Evolutionary conservation across 345 rosid genomes (phyloP).

Genomic region (Crucihimalaya himalaica): DNA sequence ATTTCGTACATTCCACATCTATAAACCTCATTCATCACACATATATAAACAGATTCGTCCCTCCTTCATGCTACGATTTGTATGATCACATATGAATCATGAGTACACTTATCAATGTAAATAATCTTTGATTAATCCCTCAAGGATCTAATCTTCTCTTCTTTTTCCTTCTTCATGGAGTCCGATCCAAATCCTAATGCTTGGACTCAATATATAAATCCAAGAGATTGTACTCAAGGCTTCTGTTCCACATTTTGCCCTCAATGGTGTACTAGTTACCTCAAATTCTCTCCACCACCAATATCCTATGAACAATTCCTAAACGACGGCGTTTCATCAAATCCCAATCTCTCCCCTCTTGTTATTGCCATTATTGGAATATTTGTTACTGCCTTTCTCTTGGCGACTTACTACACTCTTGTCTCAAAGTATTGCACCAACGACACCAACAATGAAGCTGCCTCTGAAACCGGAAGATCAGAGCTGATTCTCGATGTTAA

Average conservation of each 20-base stretch:
- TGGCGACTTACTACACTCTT: conserved; percentile 69
- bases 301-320: conserved; percentile 39
- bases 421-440: conserved; percentile 69
- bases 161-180: conserved; percentile 33
- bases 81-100: conserved; percentile 10
- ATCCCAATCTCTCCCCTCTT: conserved; percentile 73
- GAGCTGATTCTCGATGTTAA: conserved; percentile 39
- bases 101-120: conserved; percentile 4
- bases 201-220: conserved; percentile 57
- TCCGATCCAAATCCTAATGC: conserved; percentile 45
- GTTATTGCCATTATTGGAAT: conserved; percentile 77
- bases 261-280: conserved; percentile 77
- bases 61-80: conserved; percentile 16
- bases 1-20: conserved; percentile 7
- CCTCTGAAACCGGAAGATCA: conserved; percentile 41
- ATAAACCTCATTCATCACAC: conserved; percentile 18
- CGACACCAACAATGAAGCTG: conserved; percentile 21
- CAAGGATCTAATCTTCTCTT: background rate
- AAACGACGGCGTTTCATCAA: conserved; percentile 45
- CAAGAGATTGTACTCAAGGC: conserved; percentile 76
- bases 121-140: conserved; percentile 8
- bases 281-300: conserved; percentile 70
- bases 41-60: conserved; percentile 17
- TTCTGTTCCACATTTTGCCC: conserved; percentile 76
- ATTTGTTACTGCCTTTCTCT: conserved; percentile 77